These are phyloP conservation scores for Clarireedia monteithiana DNA, from an alignment of 2,329 filamentous ascomycete species.

Conservation along the genomic window DNA sequence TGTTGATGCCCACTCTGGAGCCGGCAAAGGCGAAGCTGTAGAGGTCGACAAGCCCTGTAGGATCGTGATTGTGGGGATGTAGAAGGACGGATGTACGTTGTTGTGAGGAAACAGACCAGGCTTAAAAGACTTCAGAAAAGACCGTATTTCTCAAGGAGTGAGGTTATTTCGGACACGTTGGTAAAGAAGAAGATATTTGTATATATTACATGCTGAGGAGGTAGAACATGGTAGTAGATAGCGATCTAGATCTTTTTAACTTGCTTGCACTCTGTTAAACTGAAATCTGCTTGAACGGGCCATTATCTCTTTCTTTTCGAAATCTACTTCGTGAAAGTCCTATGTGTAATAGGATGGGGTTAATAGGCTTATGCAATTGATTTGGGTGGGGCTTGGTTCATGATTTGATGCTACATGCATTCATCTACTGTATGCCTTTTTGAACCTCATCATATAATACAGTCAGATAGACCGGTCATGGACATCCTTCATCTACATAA, in stretches of 20 bases:
- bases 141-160: no score
- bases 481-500: not conserved
- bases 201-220: no score
- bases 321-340: no score
- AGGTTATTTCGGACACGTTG: not conserved
- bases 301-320: no score
- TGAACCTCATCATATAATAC: not conserved
- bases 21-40: slow-evolving; percentile 83
- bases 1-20: slow-evolving; percentile 75
- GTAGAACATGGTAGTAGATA: no score
- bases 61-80: not conserved
- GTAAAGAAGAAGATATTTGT: not conserved
- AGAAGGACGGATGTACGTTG: not conserved
- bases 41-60: not conserved
- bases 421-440: not conserved
- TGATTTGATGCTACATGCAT: not conserved
- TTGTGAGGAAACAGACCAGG: not conserved
- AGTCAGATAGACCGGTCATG: not conserved
- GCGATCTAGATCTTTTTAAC: no score
- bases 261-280: no score
- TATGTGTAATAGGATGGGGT: no score
- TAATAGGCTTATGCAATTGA: no score
- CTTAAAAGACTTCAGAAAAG: not conserved
- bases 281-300: no score
- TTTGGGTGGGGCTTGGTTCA: no score